A percentile compares a stretch with the other conserved stretches of the same genome.
These are phyloP conservation scores for Alternaria ethzedia DNA, from an alignment of 2,329 filamentous ascomycete species.

Conservation along the genomic window DNA sequence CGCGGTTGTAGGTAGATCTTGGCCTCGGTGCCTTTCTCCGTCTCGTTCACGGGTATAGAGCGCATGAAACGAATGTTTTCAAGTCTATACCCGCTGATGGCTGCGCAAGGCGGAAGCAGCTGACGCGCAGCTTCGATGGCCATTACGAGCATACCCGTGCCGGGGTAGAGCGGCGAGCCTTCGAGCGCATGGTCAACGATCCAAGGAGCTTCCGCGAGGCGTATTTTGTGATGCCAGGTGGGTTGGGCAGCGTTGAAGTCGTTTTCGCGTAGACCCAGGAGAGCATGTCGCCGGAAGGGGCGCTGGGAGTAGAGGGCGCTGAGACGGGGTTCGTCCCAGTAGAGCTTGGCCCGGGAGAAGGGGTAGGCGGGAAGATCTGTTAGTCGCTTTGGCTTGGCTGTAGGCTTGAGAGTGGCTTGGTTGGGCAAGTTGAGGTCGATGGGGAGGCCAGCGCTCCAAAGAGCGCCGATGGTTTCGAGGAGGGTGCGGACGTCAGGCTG, in stretches of 20 bases:
- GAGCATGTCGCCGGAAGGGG: constrained; percentile 31
- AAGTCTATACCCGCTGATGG: constrained; percentile 13
- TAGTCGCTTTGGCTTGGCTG: background rate
- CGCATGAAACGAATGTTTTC: constrained; percentile 12
- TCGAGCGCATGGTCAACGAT: constrained; percentile 55
- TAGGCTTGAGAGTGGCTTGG: constrained; percentile 8
- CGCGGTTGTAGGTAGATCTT: constrained; percentile 11
- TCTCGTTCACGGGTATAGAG: constrained; percentile 11
- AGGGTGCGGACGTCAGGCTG: background rate
- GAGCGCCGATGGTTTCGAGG: constrained; percentile 2
- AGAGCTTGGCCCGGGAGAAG: constrained; percentile 35
- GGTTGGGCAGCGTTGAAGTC: constrained; percentile 28
- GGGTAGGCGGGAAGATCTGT: constrained; percentile 25
- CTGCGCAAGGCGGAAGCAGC: background rate
- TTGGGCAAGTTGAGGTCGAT: constrained; percentile 8
- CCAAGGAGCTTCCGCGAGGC: constrained; percentile 54
- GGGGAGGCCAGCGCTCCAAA: constrained; percentile 6
- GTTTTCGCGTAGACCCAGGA: constrained; percentile 16
- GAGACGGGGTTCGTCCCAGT: constrained; percentile 24
- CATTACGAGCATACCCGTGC: constrained; percentile 42
- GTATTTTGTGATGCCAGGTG: constrained; percentile 56
- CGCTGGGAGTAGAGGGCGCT: constrained; percentile 2
- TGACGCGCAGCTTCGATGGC: constrained; percentile 42
- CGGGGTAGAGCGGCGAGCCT: constrained; percentile 34
- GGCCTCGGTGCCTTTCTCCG: constrained; percentile 8